These are phyloP conservation scores for Leccinellum albellum DNA, from an alignment of 768 basidiomycete genomes.

Conservation along the genomic window DNA sequence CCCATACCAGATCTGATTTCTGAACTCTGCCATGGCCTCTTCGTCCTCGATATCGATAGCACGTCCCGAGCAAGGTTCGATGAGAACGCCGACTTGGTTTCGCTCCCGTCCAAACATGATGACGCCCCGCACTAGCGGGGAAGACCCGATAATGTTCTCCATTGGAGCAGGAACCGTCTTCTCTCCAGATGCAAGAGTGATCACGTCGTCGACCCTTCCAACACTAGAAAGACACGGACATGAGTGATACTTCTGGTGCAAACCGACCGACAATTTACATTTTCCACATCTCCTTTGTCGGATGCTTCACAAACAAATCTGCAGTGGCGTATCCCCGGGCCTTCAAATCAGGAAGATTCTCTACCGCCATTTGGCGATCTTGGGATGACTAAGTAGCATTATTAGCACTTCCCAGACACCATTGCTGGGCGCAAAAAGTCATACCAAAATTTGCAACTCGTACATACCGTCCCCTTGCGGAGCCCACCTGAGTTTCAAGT, in stretches of 20 bases:
- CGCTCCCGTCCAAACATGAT: conserved; percentile 36
- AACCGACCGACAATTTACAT: conserved; percentile 24
- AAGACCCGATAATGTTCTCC: conserved; percentile 27
- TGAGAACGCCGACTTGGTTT: conserved; percentile 30
- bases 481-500: conserved; percentile 25
- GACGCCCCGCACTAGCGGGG: conserved; percentile 18
- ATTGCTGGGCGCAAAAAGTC: background rate
- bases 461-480: conserved; percentile 34
- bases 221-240: conserved; percentile 4
- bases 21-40: conserved; percentile 23
- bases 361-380: background rate
- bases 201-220: conserved; percentile 37
- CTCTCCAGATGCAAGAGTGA: conserved; percentile 23
- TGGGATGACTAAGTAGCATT: background rate
- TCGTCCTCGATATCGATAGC: conserved; percentile 21
- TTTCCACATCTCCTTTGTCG: conserved; percentile 41
- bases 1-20: conserved; percentile 31
- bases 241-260: background rate
- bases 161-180: conserved; percentile 3
- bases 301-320: conserved; percentile 43
- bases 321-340: conserved; percentile 38
- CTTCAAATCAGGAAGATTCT: conserved; percentile 36
- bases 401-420: background rate
- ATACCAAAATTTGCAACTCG: conserved; percentile 39
- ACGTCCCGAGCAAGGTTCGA: conserved; percentile 21